A percentile compares a stretch with the other conserved stretches of the same genome.
Conservation (phyloP, 805 yeast species). For the Kuraishia ogatae region DNA sequence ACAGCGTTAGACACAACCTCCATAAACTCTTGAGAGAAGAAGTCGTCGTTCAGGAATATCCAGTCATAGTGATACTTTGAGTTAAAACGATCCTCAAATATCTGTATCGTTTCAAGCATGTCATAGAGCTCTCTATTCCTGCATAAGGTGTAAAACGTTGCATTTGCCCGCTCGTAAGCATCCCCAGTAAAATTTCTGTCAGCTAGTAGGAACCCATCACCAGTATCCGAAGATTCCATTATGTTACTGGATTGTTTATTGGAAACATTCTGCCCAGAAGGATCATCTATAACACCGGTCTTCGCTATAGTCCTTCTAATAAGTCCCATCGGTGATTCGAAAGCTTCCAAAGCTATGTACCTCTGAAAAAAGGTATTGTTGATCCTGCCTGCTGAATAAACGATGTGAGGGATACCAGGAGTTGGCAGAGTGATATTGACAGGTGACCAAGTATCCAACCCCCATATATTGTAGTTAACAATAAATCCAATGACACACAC, state of each 20-base stretch:
- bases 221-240: background rate
- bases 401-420: background rate
- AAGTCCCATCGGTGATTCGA: background rate
- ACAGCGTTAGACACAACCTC: slow-evolving; percentile 36
- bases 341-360: background rate
- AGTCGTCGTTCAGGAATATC: slow-evolving; percentile 69
- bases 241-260: background rate
- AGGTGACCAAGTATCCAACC: background rate
- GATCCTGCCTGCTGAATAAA: background rate
- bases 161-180: slow-evolving; percentile 35
- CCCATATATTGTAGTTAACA: background rate
- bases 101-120: slow-evolving; percentile 50
- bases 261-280: background rate
- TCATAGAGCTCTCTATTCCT: slow-evolving; percentile 55
- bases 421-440: background rate
- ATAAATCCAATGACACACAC: background rate
- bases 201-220: background rate
- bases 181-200: background rate
- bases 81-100: slow-evolving; percentile 63
- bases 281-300: background rate
- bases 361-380: background rate
- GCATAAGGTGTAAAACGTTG: slow-evolving; percentile 63
- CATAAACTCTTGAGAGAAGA: slow-evolving; percentile 50
- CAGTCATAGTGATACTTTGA: slow-evolving; percentile 58
- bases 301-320: background rate